Evolutionary conservation across 2,329 filamentous ascomycete genomes (phyloP).

Genomic region (Pseudodiploospora longispora): DNA sequence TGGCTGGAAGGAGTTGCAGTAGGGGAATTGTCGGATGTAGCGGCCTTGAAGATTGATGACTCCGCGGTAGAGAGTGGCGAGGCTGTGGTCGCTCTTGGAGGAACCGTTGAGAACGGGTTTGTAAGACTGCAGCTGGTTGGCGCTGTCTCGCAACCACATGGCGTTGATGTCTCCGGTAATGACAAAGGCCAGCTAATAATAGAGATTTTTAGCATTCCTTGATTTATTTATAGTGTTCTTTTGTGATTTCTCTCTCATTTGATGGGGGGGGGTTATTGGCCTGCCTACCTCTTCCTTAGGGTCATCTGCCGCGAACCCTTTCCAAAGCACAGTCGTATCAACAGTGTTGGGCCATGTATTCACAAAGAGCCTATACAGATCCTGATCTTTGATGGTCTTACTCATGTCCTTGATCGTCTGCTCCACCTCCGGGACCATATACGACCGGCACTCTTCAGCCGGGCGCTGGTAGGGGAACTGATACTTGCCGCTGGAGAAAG

Average conservation of each 20-base stretch:
- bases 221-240: too few relatives aligned
- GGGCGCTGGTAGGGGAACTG: conserved; percentile 76
- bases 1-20: conserved; percentile 93
- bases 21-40: conserved; percentile 62
- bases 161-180: conserved; percentile 87
- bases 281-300: conserved; percentile 46
- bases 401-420: conserved; percentile 62
- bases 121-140: conserved; percentile 72
- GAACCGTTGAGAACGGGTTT: conserved; percentile 52
- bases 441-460: conserved; percentile 67
- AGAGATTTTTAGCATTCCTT: too few relatives aligned
- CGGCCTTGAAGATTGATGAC: conserved; percentile 70
- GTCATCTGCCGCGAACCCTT: conserved; percentile 48
- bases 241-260: neutral
- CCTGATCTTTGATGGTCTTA: conserved; percentile 63
- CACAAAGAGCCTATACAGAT: conserved; percentile 61
- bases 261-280: neutral
- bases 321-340: conserved; percentile 65
- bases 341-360: conserved; percentile 70
- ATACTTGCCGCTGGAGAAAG: conserved; percentile 69
- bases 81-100: conserved; percentile 33
- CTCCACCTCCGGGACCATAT: conserved; percentile 70
- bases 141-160: conserved; percentile 86
- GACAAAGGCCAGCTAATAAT: conserved; percentile 58
- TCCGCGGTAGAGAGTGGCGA: conserved; percentile 63